A percentile compares a stretch with the other conserved stretches of the same genome.
These are phyloP conservation scores for Diaporthe humulicola DNA, from an alignment of 2,329 filamentous ascomycete genomes.

Conservation along the genomic window DNA sequence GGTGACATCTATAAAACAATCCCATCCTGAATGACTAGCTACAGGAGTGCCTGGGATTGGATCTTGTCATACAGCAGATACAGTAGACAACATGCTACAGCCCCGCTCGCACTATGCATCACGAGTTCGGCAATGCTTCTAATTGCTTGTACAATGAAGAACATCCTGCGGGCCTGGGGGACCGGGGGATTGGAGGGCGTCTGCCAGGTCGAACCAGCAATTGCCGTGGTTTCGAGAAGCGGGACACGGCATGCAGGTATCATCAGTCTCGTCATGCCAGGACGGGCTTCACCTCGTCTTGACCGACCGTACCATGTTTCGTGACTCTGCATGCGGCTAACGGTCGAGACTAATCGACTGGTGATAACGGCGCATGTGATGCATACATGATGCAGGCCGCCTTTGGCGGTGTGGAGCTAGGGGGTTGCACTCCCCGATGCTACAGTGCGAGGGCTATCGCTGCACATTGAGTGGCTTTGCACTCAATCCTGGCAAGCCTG, in stretches of 20 bases:
- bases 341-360: constrained; percentile 1
- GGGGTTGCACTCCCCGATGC: constrained; percentile 11
- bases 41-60: neutral
- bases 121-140: neutral
- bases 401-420: constrained; percentile 39
- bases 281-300: constrained; percentile 4
- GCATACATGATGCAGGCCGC: constrained; percentile 35
- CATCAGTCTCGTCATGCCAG: constrained; percentile 19
- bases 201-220: neutral
- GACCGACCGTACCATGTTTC: constrained; percentile 3
- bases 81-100: neutral
- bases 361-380: constrained; percentile 34
- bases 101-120: neutral
- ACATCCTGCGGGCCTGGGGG: neutral
- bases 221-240: constrained; percentile 4
- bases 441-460: neutral
- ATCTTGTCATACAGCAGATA: neutral
- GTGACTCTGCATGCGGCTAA: neutral
- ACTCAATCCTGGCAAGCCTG: constrained; percentile 9
- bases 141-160: neutral
- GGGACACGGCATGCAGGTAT: constrained; percentile 7
- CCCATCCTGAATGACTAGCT: neutral
- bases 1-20: neutral
- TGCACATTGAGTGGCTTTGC: neutral
- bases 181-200: neutral